phyloP scores from a whole-genome alignment of 768 basidiomycete genomes.

The Mycena latifolia region DNA sequence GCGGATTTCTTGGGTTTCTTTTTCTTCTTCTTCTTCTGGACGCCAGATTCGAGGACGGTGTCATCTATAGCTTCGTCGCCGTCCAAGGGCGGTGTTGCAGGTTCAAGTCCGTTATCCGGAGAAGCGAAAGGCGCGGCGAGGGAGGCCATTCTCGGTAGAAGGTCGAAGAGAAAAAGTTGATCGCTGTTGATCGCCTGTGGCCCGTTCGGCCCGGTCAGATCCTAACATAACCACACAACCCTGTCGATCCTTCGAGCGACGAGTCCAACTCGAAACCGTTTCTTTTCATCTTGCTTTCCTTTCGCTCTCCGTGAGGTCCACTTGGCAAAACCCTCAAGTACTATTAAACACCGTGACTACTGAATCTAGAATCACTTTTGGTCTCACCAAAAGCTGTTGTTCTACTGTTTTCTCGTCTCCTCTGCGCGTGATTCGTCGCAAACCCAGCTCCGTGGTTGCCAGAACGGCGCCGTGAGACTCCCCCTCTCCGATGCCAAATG shows the following conservation, averaged over 20 bases:
- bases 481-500: conserved; percentile 68
- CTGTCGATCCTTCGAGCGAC: neutral
- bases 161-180: conserved; percentile 1
- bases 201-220: neutral
- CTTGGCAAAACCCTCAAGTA: neutral
- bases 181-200: neutral
- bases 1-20: conserved; percentile 71
- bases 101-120: neutral
- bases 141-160: conserved; percentile 10
- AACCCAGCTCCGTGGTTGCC: conserved; percentile 79
- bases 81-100: neutral
- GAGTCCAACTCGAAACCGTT: too few relatives aligned
- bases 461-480: conserved; percentile 65
- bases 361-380: conserved; percentile 85
- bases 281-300: too few relatives aligned
- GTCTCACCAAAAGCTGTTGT: conserved; percentile 70
- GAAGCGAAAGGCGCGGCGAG: conserved; percentile 1
- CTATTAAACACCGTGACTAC: conserved; percentile 46
- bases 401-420: conserved; percentile 58
- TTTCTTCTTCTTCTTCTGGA: conserved; percentile 78
- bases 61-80: conserved; percentile 16
- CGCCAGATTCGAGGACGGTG: conserved; percentile 13
- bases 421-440: conserved; percentile 72
- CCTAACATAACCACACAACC: neutral
- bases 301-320: too few relatives aligned